phyloP scores from a whole-genome alignment of 2,329 filamentous ascomycete species.

The Xylogone sp. region DNA sequence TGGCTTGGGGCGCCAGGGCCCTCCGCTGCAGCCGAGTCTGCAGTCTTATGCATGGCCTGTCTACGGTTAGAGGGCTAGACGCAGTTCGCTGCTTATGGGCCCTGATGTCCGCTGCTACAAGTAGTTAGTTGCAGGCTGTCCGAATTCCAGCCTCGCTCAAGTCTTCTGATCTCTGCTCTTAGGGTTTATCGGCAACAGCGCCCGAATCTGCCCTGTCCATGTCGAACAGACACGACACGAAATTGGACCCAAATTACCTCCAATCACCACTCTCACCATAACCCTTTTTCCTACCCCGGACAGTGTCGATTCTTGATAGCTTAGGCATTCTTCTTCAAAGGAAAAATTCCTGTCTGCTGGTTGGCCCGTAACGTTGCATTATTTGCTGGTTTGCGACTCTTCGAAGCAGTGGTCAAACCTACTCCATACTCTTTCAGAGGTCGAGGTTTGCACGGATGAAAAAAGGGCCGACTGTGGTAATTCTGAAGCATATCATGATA shows the following conservation, averaged over 20 bases:
- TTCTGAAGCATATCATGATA: background rate
- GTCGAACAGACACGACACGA: background rate
- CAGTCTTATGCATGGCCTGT: background rate
- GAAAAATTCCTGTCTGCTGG: background rate
- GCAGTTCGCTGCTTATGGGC: background rate
- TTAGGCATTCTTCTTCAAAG: too few species aligned
- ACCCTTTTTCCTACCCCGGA: background rate
- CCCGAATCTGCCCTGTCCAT: background rate
- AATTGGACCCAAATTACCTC: background rate
- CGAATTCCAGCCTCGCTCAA: background rate
- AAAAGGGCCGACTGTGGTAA: background rate
- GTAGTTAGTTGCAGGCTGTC: background rate
- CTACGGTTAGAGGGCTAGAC: background rate
- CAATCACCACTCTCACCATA: background rate
- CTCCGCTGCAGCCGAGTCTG: background rate
- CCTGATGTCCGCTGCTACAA: background rate
- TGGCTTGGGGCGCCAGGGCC: background rate
- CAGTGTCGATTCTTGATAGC: background rate
- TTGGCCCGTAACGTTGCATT: background rate
- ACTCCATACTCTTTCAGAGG: background rate
- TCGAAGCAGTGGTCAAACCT: background rate
- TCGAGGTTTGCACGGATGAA: background rate
- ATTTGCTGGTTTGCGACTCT: background rate
- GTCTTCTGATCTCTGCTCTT: background rate
- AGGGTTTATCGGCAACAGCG: background rate